Base-by-base conservation (phyloP, 805 yeast species). In the Saccharomycopsis microspora region DNA sequence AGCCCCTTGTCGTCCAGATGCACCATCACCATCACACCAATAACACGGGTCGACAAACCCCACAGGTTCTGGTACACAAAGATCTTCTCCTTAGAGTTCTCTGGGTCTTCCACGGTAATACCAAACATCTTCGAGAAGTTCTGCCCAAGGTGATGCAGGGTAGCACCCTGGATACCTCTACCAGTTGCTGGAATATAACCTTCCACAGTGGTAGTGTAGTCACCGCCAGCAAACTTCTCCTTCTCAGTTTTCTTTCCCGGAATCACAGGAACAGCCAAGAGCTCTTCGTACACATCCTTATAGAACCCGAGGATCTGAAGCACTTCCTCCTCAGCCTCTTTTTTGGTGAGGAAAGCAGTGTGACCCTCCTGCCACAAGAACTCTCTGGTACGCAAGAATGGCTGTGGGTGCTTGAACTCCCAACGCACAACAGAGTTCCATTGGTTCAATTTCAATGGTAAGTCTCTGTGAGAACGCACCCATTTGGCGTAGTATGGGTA, bases 281-380 rank as follows among this genome's bases (percentile, higher is more conserved):
- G 74, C 57, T 90, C 95, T 68, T 82, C 81, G 67, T 93, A 93
- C 53, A 93, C 75, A 54, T 80, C 78, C 53, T 83, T 82, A 66
- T 93, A 93, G 68, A 77, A 80, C 54, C 85, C 93, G 64, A 89
- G 78, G 61, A 94, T 90, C 65, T 82, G 82, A 58, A 76, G 62
- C 33, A 90, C 97, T 71, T 93, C 97, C 50, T 71, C 71, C 52
- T 75, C 74, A 33, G 98, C 96, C 52, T 77, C 93, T 53, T 80
- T 85, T 55, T 71, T 67, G 48, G 94, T 84, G 62, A 94, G 75
- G 66, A 86, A 96, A 47, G 96, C 98, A 44, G 98, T 93, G 72
- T 93, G 99, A 59, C 99, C 99, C 72, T 93, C 99, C 72, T 93
- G 99, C 99, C 99, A 93, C 67, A 93, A 74, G 71, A 93, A 93